Percentiles rank a stretch among this genome's conserved stretches.
Evolutionary conservation across 1,139 yeast species (phyloP).

Genomic region (Saccharomyces hybrid): DNA sequence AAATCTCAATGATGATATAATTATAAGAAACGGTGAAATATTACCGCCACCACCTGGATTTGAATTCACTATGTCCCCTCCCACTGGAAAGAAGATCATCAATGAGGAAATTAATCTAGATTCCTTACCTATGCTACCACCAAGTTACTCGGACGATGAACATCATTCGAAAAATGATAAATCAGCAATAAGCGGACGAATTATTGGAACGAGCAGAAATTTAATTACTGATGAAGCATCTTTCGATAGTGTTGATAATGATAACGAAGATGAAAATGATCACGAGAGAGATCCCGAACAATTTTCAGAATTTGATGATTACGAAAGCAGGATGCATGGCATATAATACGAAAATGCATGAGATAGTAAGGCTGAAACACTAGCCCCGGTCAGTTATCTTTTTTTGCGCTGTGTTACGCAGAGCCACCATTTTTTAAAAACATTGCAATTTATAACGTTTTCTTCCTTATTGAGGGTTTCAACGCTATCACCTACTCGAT

Average conservation of each 20-base stretch:
- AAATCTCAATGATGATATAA: conserved; percentile 14
- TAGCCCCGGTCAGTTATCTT: neutral
- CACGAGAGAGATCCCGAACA: conserved; percentile 8
- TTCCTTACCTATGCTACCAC: conserved; percentile 34
- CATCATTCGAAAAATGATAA: neutral
- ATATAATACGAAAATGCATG: neutral
- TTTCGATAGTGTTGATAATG: conserved; percentile 9
- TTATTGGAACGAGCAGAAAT: conserved; percentile 4
- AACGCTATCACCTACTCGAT: neutral
- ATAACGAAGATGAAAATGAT: conserved; percentile 16
- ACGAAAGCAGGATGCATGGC: conserved; percentile 1
- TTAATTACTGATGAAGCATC: conserved; percentile 5
- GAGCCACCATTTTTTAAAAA: neutral
- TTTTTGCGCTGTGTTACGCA: neutral
- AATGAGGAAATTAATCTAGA: conserved; percentile 31
- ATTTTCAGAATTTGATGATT: neutral
- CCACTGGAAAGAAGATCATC: conserved; percentile 7
- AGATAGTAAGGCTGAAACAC: neutral
- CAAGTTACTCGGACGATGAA: conserved; percentile 31
- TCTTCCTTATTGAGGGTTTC: neutral
- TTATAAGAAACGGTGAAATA: conserved; percentile 22
- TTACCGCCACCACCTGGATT: conserved; percentile 34
- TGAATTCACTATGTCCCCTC: conserved; percentile 29
- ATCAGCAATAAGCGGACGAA: neutral
- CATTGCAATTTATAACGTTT: neutral